A percentile compares a stretch with the other conserved stretches of the same genome.
These are phyloP conservation scores for Neurospora sp. DNA, from an alignment of 495 filamentous ascomycete species.

Conservation along the genomic window DNA sequence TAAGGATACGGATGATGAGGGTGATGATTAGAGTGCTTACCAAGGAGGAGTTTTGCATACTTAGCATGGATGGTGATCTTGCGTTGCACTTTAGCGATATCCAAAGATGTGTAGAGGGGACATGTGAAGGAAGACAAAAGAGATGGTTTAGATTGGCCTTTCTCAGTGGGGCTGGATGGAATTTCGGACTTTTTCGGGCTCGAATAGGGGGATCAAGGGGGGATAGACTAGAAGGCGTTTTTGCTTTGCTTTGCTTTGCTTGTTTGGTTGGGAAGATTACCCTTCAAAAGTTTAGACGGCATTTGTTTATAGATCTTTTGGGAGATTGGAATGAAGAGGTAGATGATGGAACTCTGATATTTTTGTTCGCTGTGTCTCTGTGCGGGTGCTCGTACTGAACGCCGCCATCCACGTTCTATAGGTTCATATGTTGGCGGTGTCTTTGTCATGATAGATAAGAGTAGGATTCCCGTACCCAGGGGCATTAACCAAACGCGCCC, in stretches of 20 bases:
- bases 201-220: not conserved
- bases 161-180: not conserved
- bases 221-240: not conserved
- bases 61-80: not conserved
- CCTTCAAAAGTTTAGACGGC: not conserved
- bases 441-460: no score
- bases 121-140: not conserved
- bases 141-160: not conserved
- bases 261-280: not conserved
- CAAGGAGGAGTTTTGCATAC: not conserved
- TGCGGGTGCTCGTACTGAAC: no score
- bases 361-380: no score
- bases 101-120: not conserved
- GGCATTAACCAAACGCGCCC: no score
- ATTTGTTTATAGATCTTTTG: not conserved
- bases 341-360: not conserved
- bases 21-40: conserved; percentile 20
- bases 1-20: conserved; percentile 70
- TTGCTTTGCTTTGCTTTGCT: not conserved
- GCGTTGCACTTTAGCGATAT: not conserved
- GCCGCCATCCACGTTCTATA: no score
- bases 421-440: no score
- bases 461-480: no score
- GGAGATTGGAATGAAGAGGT: not conserved
- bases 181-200: not conserved